Conservation (phyloP, 345 rosid species). For the Excoecaria cochinchinensis region DNA sequence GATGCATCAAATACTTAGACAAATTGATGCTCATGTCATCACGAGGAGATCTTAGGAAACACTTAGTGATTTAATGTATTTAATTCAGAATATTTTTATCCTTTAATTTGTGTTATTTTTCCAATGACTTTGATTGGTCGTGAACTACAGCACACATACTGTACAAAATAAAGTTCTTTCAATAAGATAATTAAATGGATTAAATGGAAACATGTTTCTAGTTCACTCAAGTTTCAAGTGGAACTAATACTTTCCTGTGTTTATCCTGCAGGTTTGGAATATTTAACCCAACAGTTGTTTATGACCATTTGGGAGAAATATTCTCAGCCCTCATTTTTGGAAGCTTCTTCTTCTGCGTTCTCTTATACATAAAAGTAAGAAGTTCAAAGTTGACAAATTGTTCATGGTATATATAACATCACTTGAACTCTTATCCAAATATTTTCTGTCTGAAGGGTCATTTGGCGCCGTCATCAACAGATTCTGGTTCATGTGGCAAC, state of each 20-base stretch:
- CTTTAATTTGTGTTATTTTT: neutral
- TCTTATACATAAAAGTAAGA: slow-evolving; percentile 85
- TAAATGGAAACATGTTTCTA: neutral
- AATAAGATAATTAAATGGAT: neutral
- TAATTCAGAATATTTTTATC: neutral
- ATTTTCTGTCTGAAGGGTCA: slow-evolving; percentile 61
- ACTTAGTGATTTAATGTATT: neutral
- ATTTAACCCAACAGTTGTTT: slow-evolving; percentile 80
- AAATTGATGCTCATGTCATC: neutral
- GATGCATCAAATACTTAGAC: neutral
- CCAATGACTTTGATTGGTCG: neutral
- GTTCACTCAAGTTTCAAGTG: neutral
- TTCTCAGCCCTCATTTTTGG: slow-evolving; percentile 83
- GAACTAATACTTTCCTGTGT: slow-evolving; percentile 7
- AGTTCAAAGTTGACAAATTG: slow-evolving; percentile 9
- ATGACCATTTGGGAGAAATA: slow-evolving; percentile 97
- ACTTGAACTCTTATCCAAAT: slow-evolving; percentile 21
- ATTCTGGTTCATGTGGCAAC: slow-evolving; percentile 94
- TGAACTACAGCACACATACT: neutral
- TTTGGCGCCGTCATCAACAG: slow-evolving; percentile 87
- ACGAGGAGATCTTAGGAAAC: neutral
- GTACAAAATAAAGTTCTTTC: neutral
- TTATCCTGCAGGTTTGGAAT: slow-evolving; percentile 76
- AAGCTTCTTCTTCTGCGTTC: slow-evolving; percentile 83
- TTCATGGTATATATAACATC: slow-evolving; percentile 12